Evolutionary conservation across 192 early-diverging fungal species (phyloP), one percentile per base, ranked within the genome.

Genomic region (Coemansia sp.): DNA sequence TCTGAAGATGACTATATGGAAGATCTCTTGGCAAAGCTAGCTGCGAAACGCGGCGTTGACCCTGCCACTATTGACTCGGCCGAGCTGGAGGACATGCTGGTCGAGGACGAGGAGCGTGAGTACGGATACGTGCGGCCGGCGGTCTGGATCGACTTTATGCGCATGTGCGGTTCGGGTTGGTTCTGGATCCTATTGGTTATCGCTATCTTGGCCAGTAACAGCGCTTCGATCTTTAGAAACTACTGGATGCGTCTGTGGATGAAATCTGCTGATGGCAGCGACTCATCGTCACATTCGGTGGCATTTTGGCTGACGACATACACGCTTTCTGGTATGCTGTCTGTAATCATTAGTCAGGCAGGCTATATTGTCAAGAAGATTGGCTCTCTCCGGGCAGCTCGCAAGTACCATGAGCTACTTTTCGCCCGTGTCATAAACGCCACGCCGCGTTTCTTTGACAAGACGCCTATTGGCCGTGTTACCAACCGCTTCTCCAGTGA

Each of bases 401-500:
- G 59, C 36, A 20, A 40, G 19, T 61, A 61, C 44, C 90, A 91
- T 56, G 46, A 63, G 45, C 70, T 75, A 13, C 73, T 90, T 7
- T 46, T 51, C 27, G 10, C 32, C 9, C 48, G 46, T 20, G 50
- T 66, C 45, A 67, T 93, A 11, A 86, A 86, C n/a, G 91, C 93
- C 7, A 91, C 91, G 60, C 82, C 94, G 56, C 88, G 90, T 24
- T 97, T 96, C 85, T 98, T 92, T 80, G 94, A 96, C 68, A 89
- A 89, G 4, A 94, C 91, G 1, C 96, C 96, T 6, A 76, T 92
- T 4, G 94, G 94, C 29, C 87, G 92, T 11, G 86, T 95, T 64
- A 89, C 91, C 68, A 98, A 96, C 75, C 80, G 96, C 44, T 95
- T 94, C 74, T 92, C 91, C 10, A 90, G 91, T 29, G 94, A 98